Percentiles rank a stretch among this genome's conserved stretches.
These are phyloP conservation scores for Acanthochlamys bracteata DNA, from an alignment of 106 monocot genomes.

Conservation along the genomic window DNA sequence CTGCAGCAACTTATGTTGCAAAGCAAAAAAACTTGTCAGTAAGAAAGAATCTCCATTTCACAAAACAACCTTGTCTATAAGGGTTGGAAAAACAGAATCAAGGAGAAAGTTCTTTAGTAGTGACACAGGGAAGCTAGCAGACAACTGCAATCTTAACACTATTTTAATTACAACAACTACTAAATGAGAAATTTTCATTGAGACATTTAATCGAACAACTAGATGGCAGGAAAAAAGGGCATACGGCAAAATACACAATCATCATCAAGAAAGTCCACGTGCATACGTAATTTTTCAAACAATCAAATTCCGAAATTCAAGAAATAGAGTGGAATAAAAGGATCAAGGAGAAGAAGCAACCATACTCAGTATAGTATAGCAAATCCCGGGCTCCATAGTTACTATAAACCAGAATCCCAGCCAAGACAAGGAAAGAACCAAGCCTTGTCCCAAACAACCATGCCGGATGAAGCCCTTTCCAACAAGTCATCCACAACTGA, in stretches of 20 bases:
- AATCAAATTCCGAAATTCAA: neutral
- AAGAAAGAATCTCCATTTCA: neutral
- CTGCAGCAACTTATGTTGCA: slow-evolving; percentile 20
- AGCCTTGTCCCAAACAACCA: slow-evolving; percentile 8
- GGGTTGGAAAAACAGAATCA: no score
- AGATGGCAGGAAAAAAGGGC: neutral
- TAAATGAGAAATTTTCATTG: neutral
- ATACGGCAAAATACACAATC: slow-evolving; percentile 40
- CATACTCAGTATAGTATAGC: slow-evolving; percentile 8
- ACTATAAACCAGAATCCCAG: neutral
- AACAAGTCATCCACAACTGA: slow-evolving; percentile 18
- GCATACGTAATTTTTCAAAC: slow-evolving; percentile 8
- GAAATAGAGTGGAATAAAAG: neutral
- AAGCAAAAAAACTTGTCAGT: neutral
- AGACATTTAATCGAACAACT: no score
- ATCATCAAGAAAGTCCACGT: slow-evolving; percentile 44
- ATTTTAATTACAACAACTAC: neutral
- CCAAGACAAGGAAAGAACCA: slow-evolving; percentile 5
- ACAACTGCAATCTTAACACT: no score
- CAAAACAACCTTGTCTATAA: neutral
- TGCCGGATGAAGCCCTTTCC: slow-evolving; percentile 17
- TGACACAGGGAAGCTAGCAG: no score
- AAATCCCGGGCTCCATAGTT: neutral
- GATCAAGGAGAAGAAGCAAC: neutral
- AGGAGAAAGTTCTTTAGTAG: no score